phyloP scores from a whole-genome alignment of 208 protist genomes.

The Wallacemonas sp. region DNA sequence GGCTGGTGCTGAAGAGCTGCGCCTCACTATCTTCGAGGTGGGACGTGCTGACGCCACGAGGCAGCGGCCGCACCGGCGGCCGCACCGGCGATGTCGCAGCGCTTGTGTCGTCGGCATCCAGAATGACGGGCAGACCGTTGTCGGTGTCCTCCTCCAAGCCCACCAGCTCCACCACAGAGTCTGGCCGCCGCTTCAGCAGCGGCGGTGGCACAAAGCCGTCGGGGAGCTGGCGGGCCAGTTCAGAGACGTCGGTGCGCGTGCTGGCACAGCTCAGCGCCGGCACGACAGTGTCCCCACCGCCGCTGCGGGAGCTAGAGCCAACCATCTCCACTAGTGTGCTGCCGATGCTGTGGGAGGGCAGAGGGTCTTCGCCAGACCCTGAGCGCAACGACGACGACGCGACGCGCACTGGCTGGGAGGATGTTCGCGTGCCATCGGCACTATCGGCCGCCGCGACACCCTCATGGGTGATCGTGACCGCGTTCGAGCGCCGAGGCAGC shows the following conservation, averaged over 20 bases:
- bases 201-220: constrained; percentile 4
- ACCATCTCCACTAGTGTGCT: not conserved
- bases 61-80: not conserved
- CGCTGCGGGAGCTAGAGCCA: constrained; percentile 5
- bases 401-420: not conserved
- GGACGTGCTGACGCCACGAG: not conserved
- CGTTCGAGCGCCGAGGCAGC: too few species aligned
- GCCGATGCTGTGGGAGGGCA: not conserved
- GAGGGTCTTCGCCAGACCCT: too few species aligned
- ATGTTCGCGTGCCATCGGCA: too few species aligned
- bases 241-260: too few species aligned
- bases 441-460: too few species aligned
- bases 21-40: not conserved
- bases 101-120: not conserved
- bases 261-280: not conserved
- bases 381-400: too few species aligned
- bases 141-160: not conserved
- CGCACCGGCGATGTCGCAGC: not conserved
- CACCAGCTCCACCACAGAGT: not conserved
- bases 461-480: too few species aligned
- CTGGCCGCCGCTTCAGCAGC: not conserved
- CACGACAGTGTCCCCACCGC: not conserved
- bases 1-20: constrained; percentile 7
- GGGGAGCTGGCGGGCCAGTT: too few species aligned
- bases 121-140: not conserved